Conservation (phyloP, 371 early-diverging fungal genomes). For the Catenaria anguillulae region DNA sequence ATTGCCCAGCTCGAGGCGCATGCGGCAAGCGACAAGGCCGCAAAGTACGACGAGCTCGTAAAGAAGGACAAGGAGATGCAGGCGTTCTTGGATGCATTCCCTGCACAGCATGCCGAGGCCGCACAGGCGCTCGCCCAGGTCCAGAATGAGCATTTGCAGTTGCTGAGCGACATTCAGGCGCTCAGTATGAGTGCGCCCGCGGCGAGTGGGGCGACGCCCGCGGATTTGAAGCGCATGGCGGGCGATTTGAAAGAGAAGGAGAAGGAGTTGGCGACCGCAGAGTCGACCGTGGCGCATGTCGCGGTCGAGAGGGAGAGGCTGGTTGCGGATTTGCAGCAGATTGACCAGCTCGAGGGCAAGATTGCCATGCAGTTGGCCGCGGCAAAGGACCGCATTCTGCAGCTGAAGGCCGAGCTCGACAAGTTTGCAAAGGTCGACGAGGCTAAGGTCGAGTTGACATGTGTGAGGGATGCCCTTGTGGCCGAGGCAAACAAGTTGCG, state of each 20-base stretch:
- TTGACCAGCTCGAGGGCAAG: constrained; percentile 32
- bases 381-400: constrained; percentile 16
- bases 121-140: constrained; percentile 12
- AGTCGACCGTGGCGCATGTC: constrained; percentile 28
- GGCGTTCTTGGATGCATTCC: constrained; percentile 27
- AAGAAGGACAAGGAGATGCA: constrained; percentile 38
- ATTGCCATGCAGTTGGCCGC: constrained; percentile 23
- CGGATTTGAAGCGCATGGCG: constrained; percentile 24
- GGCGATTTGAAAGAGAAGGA: constrained; percentile 33
- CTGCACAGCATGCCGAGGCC: constrained; percentile 17
- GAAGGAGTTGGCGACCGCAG: constrained; percentile 31
- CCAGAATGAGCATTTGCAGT: constrained; percentile 20
- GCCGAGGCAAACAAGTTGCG: neutral
- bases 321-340: constrained; percentile 29
- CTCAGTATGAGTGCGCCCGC: neutral
- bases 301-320: constrained; percentile 27
- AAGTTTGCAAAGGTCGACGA: constrained; percentile 23
- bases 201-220: constrained; percentile 18
- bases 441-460: neutral
- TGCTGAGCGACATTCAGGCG: constrained; percentile 18
- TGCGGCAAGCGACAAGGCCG: constrained; percentile 21
- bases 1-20: constrained; percentile 22
- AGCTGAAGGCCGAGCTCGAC: constrained; percentile 14
- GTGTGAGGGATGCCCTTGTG: neutral
- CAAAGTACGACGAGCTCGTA: constrained; percentile 36